A percentile compares a stretch with the other conserved stretches of the same genome.
Evolutionary conservation across 257 asterid species (phyloP).

Genomic region (Fraxinus excelsior): DNA sequence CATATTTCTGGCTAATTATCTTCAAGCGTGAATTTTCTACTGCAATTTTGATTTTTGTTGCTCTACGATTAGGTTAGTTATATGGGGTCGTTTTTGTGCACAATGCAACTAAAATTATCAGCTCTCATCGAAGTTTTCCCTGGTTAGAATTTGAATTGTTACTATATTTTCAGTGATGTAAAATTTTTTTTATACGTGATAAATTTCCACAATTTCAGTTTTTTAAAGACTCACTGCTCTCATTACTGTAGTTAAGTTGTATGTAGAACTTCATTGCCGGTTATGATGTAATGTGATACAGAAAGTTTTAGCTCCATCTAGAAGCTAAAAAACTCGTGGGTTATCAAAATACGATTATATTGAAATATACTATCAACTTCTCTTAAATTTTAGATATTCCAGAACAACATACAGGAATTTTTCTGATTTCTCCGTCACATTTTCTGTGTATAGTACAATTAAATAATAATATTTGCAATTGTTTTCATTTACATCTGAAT

Average conservation of each 20-base stretch:
- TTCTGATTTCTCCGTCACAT: conserved; percentile 5
- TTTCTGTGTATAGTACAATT: not conserved
- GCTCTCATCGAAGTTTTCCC: not conserved
- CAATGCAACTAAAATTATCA: conserved; percentile 2
- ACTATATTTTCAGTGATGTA: not conserved
- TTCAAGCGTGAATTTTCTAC: conserved; percentile 13
- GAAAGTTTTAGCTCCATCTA: conserved; percentile 17
- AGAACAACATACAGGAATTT: not conserved
- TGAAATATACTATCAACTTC: not conserved
- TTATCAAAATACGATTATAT: conserved; percentile 5
- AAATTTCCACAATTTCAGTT: not conserved
- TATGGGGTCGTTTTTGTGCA: conserved; percentile 14
- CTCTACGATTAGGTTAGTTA: conserved; percentile 9
- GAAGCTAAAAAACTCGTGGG: not conserved
- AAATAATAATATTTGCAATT: not conserved
- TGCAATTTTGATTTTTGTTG: conserved; percentile 18
- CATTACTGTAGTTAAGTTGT: conserved; percentile 17
- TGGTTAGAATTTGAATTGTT: conserved; percentile 13
- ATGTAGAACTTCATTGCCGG: not conserved
- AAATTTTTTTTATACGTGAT: not conserved
- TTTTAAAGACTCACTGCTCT: not conserved
- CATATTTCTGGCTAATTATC: conserved; percentile 15
- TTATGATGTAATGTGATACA: conserved; percentile 19
- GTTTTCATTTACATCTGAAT: too few relatives aligned
- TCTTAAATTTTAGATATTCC: not conserved